Evolutionary conservation across 2,329 filamentous ascomycete species (phyloP), one percentile per base, ranked within the genome.

Genomic region (Fusarium poae): DNA sequence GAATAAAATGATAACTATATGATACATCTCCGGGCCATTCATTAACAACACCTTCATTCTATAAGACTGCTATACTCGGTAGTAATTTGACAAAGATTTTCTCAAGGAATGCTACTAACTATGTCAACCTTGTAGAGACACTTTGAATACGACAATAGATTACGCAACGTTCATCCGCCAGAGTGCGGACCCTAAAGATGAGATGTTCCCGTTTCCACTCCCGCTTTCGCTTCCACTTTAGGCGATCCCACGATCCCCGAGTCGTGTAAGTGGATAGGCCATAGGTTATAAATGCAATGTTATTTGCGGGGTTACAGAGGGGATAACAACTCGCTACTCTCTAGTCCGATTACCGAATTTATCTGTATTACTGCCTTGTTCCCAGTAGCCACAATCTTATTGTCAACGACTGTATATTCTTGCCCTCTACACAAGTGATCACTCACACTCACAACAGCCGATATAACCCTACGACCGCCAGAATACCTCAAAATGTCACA

Each of bases 401-500:
- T 27, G 29, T 42, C 21, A 5, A 21, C 29, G 30, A 25, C 13
- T n/a, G 12, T 11, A n/a, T 18, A 37, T 25, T 16, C 30, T 39
- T 12, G 16, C 9, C 3, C 6, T 27, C 32, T 10, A 18, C 16
- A 35, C 10, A 13, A 27, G 18, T 29, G 11, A 10, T 15, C 15
- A 7, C 12, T 13, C n/a, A 6, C 45, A 11, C n/a, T 32, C n/a
- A 37, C n/a, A 35, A 27, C 32, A 45, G 35, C 45, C 54, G 21
- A 30, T 12, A 51, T 23, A 34, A 34, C 39, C 23, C 45, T 23
- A 23, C 2, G 18, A 25, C 23, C 13, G 12, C n/a, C 16, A 25
- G 20, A 39, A 29, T 6, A 37, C 43, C 13, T 43, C 34, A 67
- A 51, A 43, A 66, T 67, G 67, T 65, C 67, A 21, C 71, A 84